Conservation (phyloP, 768 basidiomycete species). For the Leccinum olivaceopallidum region DNA sequence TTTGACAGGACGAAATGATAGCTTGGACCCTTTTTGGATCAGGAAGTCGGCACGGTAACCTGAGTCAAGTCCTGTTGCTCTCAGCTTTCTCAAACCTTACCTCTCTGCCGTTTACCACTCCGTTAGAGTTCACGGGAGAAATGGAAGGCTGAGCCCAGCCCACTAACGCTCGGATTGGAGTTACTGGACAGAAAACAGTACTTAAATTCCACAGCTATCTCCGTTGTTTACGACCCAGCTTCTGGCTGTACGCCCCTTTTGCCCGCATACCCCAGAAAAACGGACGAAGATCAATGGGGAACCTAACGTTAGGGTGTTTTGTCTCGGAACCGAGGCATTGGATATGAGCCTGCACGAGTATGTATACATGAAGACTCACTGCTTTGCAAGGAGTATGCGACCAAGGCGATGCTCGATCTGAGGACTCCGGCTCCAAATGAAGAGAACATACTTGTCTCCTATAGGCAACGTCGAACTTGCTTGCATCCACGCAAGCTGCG, state of each 20-base stretch:
- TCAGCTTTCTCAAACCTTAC: no score
- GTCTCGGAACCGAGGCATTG: background rate
- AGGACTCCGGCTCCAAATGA: background rate
- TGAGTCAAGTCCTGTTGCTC: no score
- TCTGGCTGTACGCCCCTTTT: background rate
- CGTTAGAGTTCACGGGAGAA: no score
- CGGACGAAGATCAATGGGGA: background rate
- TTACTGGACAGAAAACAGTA: no score
- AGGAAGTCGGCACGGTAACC: no score
- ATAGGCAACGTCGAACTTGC: background rate
- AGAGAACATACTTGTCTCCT: no score
- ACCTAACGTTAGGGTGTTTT: background rate
- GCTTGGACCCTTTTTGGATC: no score
- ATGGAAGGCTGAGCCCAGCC: no score
- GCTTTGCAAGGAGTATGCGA: background rate
- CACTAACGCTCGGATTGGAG: no score
- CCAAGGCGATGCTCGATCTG: background rate
- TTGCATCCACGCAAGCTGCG: background rate
- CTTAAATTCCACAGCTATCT: no score
- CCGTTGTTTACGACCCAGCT: background rate
- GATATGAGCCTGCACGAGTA: background rate
- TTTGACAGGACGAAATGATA: no score
- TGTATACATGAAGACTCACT: background rate
- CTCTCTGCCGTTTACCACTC: no score
- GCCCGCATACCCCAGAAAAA: background rate